Evolutionary conservation across 202 grass and related monocot genomes (phyloP).

Genomic region (Brachypodium distachyon): DNA sequence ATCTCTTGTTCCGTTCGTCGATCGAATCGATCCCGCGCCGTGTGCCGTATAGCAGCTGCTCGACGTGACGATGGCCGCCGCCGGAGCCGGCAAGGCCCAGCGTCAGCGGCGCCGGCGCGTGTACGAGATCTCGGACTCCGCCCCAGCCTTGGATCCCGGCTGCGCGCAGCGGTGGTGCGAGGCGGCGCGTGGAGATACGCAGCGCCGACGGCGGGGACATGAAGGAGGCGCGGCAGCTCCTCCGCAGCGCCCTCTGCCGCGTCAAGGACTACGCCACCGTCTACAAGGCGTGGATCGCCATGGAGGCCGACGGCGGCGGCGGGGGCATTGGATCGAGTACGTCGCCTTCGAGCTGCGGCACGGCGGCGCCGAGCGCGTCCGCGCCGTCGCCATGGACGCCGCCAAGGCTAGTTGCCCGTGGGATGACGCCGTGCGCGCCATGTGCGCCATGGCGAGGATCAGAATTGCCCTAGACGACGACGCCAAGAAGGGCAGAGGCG

Average conservation of each 20-base stretch:
- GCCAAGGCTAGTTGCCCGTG: too few relatives aligned
- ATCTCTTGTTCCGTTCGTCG: too few relatives aligned
- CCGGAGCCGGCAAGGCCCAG: neutral
- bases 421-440: too few relatives aligned
- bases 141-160: neutral
- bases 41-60: too few relatives aligned
- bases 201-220: neutral
- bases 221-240: neutral
- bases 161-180: neutral
- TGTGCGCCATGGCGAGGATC: too few relatives aligned
- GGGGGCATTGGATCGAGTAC: too few relatives aligned
- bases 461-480: too few relatives aligned
- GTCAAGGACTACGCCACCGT: neutral
- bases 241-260: neutral
- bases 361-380: too few relatives aligned
- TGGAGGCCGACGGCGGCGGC: neutral
- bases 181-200: neutral
- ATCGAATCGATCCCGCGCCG: too few relatives aligned
- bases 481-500: too few relatives aligned
- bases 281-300: constrained; percentile 10
- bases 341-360: too few relatives aligned
- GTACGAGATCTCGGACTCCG: neutral
- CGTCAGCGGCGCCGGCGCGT: neutral
- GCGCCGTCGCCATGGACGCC: too few relatives aligned
- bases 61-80: neutral